phyloP scores from a whole-genome alignment of 257 asterid species.

The Lycium barbarum region DNA sequence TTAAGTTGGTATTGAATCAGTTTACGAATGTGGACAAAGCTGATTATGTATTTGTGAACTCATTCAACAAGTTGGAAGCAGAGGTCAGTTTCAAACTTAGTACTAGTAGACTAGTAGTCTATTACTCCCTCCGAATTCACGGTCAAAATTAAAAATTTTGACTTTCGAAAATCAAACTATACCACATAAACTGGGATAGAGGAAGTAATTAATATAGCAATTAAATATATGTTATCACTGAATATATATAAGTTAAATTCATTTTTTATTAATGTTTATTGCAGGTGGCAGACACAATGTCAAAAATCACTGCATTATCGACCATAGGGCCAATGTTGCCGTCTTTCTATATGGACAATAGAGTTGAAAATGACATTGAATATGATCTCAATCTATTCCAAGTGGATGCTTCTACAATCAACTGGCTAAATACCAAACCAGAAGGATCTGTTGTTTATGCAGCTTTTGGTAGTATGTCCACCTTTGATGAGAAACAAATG shows the following conservation, averaged over 20 bases:
- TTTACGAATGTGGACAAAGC: slow-evolving; percentile 65
- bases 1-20: slow-evolving; percentile 60
- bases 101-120: no score
- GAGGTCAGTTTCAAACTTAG: slow-evolving; percentile 41
- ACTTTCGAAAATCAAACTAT: no score
- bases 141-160: no score
- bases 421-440: slow-evolving; percentile 68
- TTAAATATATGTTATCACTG: no score
- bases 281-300: slow-evolving; percentile 66
- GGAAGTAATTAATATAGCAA: no score
- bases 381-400: slow-evolving; percentile 62
- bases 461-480: slow-evolving; percentile 86
- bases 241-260: not conserved
- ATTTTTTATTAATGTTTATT: no score
- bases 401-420: slow-evolving; percentile 38
- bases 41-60: slow-evolving; percentile 71
- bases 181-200: no score
- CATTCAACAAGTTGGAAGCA: slow-evolving; percentile 67
- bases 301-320: slow-evolving; percentile 44
- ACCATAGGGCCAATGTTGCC: slow-evolving; percentile 88
- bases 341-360: slow-evolving; percentile 64
- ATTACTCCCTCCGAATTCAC: no score
- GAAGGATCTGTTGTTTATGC: slow-evolving; percentile 63
- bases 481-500: slow-evolving; percentile 51
- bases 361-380: slow-evolving; percentile 50